Base-by-base conservation (phyloP, 306 rosid species). In the Glycine tomentella region DNA sequence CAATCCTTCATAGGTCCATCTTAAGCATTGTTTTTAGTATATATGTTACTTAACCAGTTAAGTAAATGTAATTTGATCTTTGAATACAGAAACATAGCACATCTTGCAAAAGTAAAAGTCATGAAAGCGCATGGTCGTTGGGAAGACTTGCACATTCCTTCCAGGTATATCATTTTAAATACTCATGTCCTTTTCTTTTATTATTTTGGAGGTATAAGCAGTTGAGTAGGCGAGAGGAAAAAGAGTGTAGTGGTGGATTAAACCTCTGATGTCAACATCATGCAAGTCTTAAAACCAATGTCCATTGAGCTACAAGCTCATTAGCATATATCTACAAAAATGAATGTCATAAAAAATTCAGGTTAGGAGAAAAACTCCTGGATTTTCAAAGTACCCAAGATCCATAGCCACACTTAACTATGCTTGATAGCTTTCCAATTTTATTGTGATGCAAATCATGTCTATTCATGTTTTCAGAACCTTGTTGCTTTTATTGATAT, bases 121-220 rank as follows among this genome's bases (percentile, higher is more conserved):
- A 88, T 91, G 96, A 91, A 81, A 85, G 65, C 6, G 49, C 86
- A 56, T 31, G 91, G 89, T 77, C 82, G 17, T 3, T 95, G 98
- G 99, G 76, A 93, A 85, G 90, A 89, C 73, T 88, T 95, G 65
- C 25, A 31, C n/a, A 88, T 95, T 82, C 98, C 92, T 83, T 81
- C 70, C 25, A 82, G 97, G 99, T 92, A 86, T 81, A 68, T 75
- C 76, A 48, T 77, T 74, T 40, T 78, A 53, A 15, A 36, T 14
- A 10, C 20, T 51, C 36, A 2, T 75, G 72, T 44, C 14, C 36
- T 8, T 64, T 38, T 64, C 13, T 50, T 50, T 14, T 14, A 52
- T 51, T 70, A 61, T 64, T 33, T 62, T 62, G 53, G 40, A 75
- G 46, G 51, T 20, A 20, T 55, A 11, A 45, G 15, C 44, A 15